phyloP scores from a whole-genome alignment of 441 rosid genomes.

The Bocquillonia castaneifolia region DNA sequence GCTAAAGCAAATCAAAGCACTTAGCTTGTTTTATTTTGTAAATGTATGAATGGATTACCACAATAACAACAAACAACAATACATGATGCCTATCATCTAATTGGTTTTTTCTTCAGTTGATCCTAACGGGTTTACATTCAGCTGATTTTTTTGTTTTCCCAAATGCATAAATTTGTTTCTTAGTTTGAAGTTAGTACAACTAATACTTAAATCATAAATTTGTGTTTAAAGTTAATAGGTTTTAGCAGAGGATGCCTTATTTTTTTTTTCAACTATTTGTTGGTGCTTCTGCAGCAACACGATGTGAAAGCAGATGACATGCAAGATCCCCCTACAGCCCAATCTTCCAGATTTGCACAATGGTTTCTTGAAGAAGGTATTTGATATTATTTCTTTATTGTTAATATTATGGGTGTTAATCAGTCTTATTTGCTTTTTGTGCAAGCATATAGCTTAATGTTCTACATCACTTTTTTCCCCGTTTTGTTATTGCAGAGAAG shows the following conservation, averaged over 20 bases:
- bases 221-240: not conserved
- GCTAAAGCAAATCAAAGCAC: not conserved
- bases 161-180: constrained; percentile 1
- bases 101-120: not conserved
- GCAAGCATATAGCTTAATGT: not conserved
- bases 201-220: not conserved
- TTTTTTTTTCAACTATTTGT: constrained; percentile 12
- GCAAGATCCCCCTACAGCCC: constrained; percentile 37
- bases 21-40: not conserved
- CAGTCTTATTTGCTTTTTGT: not conserved
- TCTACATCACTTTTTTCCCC: not conserved
- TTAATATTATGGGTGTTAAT: constrained; percentile 2
- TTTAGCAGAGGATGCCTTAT: constrained; percentile 16
- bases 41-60: not conserved
- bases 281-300: constrained; percentile 40
- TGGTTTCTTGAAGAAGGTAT: constrained; percentile 92
- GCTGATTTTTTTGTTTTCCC: constrained; percentile 5
- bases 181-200: not conserved
- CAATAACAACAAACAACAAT: not conserved
- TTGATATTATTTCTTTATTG: constrained; percentile 10
- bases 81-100: not conserved
- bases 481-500: constrained; percentile 49
- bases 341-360: constrained; percentile 86
- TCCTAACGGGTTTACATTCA: not conserved
- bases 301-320: constrained; percentile 46